Evolutionary conservation across 106 monocot genomes (phyloP), one percentile per base, ranked within the genome.

Genomic region (Acorus gramineus): DNA sequence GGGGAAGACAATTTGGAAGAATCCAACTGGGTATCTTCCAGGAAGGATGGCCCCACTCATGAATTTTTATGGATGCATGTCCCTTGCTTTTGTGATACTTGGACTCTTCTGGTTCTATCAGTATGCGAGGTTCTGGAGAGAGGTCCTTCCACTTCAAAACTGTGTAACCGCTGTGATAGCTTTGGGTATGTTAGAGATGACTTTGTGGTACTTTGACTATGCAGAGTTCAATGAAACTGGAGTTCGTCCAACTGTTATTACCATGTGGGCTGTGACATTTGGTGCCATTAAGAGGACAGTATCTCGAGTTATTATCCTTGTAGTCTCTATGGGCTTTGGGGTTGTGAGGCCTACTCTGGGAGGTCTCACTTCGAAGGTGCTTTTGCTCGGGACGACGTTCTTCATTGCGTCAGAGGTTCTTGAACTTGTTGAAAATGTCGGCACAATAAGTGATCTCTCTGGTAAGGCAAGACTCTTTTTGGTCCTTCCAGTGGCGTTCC

Each of bases 171-270:
- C 86, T 70, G 86, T 95, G 9, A 95, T 95, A 49, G 77, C 92
- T 49, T 71, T 92, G 60, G 90, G 94, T 45, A 95, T 95, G 94
- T 73, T 95, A 71, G 94, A 95, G 66, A 95, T 82, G 80, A 66
- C 94, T 60, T 69, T 95, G 11, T 95, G 94, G 94, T 95, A 95
- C 55, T 90, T 95, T 64, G 94, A 95, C 4, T 95, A 84, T 76
- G 89, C 81, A 46, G 82, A 90, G 66, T 95, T 95, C 75, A 90
- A 95, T 60, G 68, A 84, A 64, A 87, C 84, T 49, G 94, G 94
- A 7, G 70, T 95, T 2, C 72, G 94, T 42, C 90, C 94, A 55
- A 74, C 78, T 47, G 94, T 89, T 6, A 90, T 86, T 54, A 95
- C 94, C 2, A 77, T 90, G 71, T 95, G 94, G 94, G 94, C 94